A percentile compares a stretch with the other conserved stretches of the same genome.
Evolutionary conservation across 2,329 filamentous ascomycete species (phyloP).

Genomic region (Penicillium sp.): DNA sequence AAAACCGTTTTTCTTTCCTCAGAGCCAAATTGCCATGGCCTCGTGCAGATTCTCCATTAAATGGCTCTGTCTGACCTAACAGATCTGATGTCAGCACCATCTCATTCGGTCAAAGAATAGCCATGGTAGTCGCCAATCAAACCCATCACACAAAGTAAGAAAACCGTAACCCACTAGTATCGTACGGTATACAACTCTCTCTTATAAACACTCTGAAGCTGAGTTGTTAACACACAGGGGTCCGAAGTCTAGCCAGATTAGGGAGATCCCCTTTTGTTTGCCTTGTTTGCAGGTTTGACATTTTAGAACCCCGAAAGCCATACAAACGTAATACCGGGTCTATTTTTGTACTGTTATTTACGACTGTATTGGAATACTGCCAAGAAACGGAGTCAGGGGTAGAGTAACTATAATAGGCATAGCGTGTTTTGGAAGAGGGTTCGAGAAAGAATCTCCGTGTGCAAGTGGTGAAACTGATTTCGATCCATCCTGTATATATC

Average conservation of each 20-base stretch:
- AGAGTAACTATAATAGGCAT: no score
- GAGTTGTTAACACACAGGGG: not conserved
- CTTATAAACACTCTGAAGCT: not conserved
- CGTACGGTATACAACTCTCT: not conserved
- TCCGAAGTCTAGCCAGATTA: not conserved
- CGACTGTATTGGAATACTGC: no score
- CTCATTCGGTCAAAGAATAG: not conserved
- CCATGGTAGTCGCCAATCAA: not conserved
- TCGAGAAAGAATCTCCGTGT: no score
- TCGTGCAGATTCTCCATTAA: no score
- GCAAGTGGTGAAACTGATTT: no score
- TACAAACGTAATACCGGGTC: slow-evolving; percentile 3
- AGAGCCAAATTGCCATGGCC: no score
- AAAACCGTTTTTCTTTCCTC: no score
- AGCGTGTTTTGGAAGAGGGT: no score
- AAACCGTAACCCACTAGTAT: not conserved
- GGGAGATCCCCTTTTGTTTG: slow-evolving; percentile 2
- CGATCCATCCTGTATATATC: no score
- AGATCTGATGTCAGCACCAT: not conserved
- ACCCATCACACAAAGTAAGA: not conserved
- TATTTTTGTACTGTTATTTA: not conserved
- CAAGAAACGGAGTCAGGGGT: no score
- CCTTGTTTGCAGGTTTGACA: not conserved
- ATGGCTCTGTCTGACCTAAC: not conserved
- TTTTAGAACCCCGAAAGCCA: slow-evolving; percentile 1